Base-by-base conservation (phyloP, 495 filamentous ascomycete genomes). In the Podospora didyma region DNA sequence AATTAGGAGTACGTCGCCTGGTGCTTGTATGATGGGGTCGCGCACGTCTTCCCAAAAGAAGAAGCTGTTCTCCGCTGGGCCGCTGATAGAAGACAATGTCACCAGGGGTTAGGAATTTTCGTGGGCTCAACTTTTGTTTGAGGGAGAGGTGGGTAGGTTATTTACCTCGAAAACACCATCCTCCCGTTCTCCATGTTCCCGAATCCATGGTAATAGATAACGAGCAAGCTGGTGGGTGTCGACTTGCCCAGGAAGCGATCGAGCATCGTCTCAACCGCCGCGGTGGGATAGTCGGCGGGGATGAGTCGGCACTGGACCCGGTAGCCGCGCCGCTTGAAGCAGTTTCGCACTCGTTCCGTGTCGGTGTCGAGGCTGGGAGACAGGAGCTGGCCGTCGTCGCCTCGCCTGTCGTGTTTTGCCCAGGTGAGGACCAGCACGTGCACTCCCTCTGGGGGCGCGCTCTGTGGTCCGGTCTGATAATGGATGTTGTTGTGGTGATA, bases 1-100 rank as follows among this genome's bases (percentile, higher is more conserved):
- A 1, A 69, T 52, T 35, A 67, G 46, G 10, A 69, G 37, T 2
- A 67, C 59, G 39, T 69, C 64, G 5, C 53, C 57, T 1, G 52
- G 53, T 2, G 47, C 48, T 14, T 55, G 56, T 59, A 67, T 63
- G 9, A 69, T 48, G 4, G 67, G 60, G 23, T 67, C 64, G 14
- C 67, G 53, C 20, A 69, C 56, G 51, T 69, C 67, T 21, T 67
- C 60, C 67, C 64, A 69, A 54, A 59, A 65, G 56, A 67, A 65
- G 4, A 26, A 45, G 5, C 39, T 60, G 9, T 28, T 56, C 1
- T 45, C 53, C 1, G 46, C 31, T 23, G 7, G n/a, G 6, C 45
- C 53, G 19, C 45, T 56, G 11, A 9, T 12, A 41, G n/a, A 42
- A 17, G n/a, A 17, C 6, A 42, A 42, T n/a, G n/a, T n/a, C n/a